These are phyloP conservation scores for Corymbia maculata DNA, from an alignment of 345 rosid genomes.

Conservation along the genomic window DNA sequence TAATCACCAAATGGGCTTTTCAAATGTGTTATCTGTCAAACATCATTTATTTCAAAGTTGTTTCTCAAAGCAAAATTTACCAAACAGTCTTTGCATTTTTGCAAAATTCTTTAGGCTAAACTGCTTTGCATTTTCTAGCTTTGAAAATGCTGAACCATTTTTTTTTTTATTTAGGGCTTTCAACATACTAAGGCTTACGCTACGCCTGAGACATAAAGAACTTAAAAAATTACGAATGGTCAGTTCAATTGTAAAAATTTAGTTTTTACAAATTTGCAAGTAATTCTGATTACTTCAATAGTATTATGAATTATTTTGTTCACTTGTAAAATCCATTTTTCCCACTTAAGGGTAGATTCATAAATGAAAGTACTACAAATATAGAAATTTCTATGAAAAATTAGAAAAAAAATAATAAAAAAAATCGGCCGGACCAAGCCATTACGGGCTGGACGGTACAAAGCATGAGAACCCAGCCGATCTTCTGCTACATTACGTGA, in stretches of 20 bases:
- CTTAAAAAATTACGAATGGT: background rate
- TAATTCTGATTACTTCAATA: background rate
- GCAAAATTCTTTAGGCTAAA: too few species aligned
- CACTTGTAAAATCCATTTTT: background rate
- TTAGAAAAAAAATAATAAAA: background rate
- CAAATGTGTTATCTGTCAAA: too few species aligned
- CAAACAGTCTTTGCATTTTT: too few species aligned
- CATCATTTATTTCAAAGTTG: too few species aligned
- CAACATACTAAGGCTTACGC: background rate
- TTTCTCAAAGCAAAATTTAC: too few species aligned
- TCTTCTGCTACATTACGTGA: too few species aligned
- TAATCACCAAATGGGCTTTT: too few species aligned
- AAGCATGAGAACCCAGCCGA: background rate
- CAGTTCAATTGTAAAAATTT: background rate
- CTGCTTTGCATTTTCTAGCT: too few species aligned
- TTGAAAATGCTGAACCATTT: too few species aligned
- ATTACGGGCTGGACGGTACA: background rate
- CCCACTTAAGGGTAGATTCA: background rate
- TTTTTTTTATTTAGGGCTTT: background rate
- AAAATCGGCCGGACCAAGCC: background rate
- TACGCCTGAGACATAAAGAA: background rate
- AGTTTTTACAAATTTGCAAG: background rate
- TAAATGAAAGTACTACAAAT: background rate
- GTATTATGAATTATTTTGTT: background rate
- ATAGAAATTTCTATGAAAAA: background rate